A percentile compares a stretch with the other conserved stretches of the same genome.
phyloP scores from a whole-genome alignment of 352 stramenopile species.

The Phytophthora rubi region DNA sequence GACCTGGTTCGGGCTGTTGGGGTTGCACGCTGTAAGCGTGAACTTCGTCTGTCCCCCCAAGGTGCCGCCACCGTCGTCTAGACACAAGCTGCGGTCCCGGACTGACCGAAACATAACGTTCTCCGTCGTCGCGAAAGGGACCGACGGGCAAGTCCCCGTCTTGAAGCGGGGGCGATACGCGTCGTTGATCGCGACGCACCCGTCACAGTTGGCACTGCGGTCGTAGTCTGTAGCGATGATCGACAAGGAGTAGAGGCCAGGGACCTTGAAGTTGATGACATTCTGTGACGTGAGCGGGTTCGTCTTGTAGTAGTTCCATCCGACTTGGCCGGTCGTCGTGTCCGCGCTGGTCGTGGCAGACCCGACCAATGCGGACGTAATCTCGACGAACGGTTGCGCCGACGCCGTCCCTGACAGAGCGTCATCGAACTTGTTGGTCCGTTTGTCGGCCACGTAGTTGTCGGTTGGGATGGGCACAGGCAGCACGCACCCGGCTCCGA shows the following conservation, averaged over 20 bases:
- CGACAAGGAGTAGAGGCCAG: conserved; percentile 49
- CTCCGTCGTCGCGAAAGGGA: neutral
- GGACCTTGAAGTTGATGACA: conserved; percentile 32
- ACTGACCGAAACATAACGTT: neutral
- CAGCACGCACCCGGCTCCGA: conserved; percentile 3
- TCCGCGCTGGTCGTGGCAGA: neutral
- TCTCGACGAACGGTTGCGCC: conserved; percentile 7
- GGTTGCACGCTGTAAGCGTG: neutral
- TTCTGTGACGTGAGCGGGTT: conserved; percentile 34
- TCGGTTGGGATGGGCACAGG: conserved; percentile 46
- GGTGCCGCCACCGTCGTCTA: neutral
- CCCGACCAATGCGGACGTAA: neutral
- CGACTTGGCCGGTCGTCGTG: neutral
- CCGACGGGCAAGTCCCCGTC: neutral
- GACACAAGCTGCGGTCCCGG: neutral
- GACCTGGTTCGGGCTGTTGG: neutral
- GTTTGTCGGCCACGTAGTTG: conserved; percentile 54
- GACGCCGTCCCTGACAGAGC: neutral
- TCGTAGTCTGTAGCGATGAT: conserved; percentile 49
- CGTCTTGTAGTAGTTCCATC: conserved; percentile 50
- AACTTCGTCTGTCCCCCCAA: neutral
- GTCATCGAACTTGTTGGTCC: conserved; percentile 33
- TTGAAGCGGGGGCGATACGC: conserved; percentile 33
- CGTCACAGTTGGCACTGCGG: conserved; percentile 31
- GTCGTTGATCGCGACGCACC: conserved; percentile 53